Base-by-base conservation (phyloP, 2,329 filamentous ascomycete species). In the Botrytis pseudocinerea region DNA sequence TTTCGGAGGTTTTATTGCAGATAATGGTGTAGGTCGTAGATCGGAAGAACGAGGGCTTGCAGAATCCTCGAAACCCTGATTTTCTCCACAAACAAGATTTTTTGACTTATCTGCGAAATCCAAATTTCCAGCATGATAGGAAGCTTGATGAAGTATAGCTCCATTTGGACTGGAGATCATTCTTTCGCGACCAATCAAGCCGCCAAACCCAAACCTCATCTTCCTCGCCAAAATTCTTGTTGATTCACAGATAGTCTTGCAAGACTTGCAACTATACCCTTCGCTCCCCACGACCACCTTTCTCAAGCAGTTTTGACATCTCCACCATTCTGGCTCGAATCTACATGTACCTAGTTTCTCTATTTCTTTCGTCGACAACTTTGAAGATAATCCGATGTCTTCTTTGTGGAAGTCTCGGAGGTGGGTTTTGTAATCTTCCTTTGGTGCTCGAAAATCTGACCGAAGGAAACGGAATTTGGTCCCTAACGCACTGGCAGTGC, bases 311-410 rank as follows among this genome's bases (percentile, higher is more conserved):
- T 10, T 40, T 2, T 44, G 42, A 8, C 54, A 72, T 14, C 71
- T 72, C 64, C 42, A 72, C 64, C 40, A 72, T 2, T 61, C 42
- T 32, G 22, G 38, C 35, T 71, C 48, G 4, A 59, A n/a, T 2
- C 20, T 57, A 32, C 10, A 65, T 8, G 6, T 35, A 12, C 32
- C 5, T 1, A 40, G 16, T 25, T 18, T 8, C 6, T 51, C 28
- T n/a, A 20, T 35, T 20, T 64, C 60, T 25, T 20, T 5, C 10
- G 2, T 12, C 7, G 69, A 63, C 10, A 28, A 16, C n/a, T 28
- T 51, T 7, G 14, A 40, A 14, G 28, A 40, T 20, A 40, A 6
- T 12, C 35, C 20, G 1, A 72, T 60, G 22, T 69, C 63, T n/a
- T 72, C 71, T 63, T 59, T 59, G 8, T 72, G 71, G 1, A 46